Conservation (phyloP, 805 yeast genomes). For the Ogataea neopini region DNA sequence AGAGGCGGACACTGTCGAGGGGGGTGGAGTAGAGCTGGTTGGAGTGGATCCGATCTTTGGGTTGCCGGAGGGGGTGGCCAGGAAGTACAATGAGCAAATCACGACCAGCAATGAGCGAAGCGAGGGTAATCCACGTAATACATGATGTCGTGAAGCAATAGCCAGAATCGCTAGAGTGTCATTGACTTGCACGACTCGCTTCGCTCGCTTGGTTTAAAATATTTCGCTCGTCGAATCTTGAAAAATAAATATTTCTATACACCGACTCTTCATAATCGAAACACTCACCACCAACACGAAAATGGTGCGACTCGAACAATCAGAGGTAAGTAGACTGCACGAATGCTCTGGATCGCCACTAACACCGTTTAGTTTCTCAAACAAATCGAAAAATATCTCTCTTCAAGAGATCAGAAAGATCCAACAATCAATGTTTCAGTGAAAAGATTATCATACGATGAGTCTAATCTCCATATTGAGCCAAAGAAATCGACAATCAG, state of each 20-base stretch:
- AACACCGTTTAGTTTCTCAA: constrained; percentile 28
- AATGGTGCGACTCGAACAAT: constrained; percentile 25
- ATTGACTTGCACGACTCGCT: not conserved
- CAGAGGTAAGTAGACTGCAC: constrained; percentile 26
- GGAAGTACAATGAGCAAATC: constrained; percentile 3
- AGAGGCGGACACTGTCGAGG: constrained; percentile 20
- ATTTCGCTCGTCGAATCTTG: not conserved
- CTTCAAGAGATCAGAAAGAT: constrained; percentile 9
- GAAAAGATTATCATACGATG: constrained; percentile 44
- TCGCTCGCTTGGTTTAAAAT: not conserved
- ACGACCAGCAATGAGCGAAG: not conserved
- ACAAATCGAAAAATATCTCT: constrained; percentile 24
- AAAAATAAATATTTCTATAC: no score
- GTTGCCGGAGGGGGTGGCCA: constrained; percentile 43
- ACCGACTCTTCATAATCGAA: no score
- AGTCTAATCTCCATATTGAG: constrained; percentile 25
- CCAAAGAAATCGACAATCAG: constrained; percentile 11
- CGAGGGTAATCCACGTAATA: no score
- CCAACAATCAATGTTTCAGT: constrained; percentile 56
- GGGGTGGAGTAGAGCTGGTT: constrained; percentile 24
- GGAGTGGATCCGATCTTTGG: constrained; percentile 62
- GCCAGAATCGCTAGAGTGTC: no score
- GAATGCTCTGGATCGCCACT: not conserved
- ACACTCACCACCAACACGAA: no score
- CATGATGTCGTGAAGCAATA: no score